A percentile compares a stretch with the other conserved stretches of the same genome.
Conservation (phyloP, 73 alveolate genomes). For the Tetrahymena thermophila region DNA sequence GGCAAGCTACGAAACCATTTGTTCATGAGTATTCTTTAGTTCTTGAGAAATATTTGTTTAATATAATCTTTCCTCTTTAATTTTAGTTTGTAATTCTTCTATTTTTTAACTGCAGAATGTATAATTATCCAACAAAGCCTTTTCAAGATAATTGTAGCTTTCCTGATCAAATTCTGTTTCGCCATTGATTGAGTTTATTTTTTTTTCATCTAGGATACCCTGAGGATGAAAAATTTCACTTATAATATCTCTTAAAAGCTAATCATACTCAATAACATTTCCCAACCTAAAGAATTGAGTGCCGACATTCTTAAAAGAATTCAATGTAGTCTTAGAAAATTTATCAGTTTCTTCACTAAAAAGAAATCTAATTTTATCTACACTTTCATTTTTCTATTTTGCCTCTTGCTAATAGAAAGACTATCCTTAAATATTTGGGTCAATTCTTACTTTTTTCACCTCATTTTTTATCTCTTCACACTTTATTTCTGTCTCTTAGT, state of each 20-base stretch:
- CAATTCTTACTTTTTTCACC: neutral
- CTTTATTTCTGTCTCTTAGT: neutral
- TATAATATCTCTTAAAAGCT: neutral
- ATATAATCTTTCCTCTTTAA: neutral
- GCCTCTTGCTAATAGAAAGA: neutral
- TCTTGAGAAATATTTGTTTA: neutral
- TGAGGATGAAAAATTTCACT: neutral
- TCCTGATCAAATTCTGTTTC: neutral
- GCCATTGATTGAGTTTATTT: neutral
- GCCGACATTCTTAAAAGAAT: neutral
- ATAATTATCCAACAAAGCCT: neutral
- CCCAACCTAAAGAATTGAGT: neutral
- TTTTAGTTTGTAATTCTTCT: neutral
- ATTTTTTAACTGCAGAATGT: neutral
- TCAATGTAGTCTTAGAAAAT: neutral
- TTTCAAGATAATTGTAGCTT: neutral
- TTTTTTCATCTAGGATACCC: neutral
- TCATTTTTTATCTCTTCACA: neutral
- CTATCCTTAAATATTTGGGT: neutral
- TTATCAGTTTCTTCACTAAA: neutral
- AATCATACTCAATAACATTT: neutral
- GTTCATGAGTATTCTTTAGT: neutral
- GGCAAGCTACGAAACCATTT: neutral
- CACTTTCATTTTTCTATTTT: neutral
- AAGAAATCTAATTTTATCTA: neutral